These are phyloP conservation scores for Aspergillus jensenii DNA, from an alignment of 2,329 filamentous ascomycete genomes.

Conservation along the genomic window DNA sequence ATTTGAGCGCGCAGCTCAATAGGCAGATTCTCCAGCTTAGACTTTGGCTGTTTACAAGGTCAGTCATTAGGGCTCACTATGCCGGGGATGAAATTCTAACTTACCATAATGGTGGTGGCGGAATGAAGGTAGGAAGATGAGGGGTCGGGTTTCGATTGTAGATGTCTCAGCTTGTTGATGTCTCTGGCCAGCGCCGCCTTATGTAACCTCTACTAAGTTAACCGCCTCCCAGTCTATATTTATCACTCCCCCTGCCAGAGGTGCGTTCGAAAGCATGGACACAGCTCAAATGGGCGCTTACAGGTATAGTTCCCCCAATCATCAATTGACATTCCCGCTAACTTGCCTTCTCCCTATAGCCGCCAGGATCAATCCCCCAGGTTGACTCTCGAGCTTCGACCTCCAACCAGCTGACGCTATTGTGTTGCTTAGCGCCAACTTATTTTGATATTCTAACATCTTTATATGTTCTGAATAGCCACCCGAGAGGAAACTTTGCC, in stretches of 20 bases:
- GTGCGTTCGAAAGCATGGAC: not conserved
- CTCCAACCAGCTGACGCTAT: too few species aligned
- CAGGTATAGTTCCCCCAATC: rapidly evolving
- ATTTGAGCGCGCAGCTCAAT: not conserved
- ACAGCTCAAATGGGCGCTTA: not conserved
- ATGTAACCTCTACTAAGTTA: not conserved
- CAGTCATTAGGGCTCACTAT: not conserved
- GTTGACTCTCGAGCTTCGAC: not conserved
- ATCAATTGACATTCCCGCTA: not conserved
- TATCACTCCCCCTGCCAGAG: not conserved
- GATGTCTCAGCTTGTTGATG: not conserved
- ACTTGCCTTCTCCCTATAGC: not conserved
- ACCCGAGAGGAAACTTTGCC: not conserved
- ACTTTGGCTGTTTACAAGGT: not conserved
- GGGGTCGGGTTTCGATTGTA: not conserved
- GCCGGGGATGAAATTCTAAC: not conserved
- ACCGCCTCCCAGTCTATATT: not conserved
- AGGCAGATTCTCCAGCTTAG: not conserved
- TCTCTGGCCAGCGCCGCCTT: not conserved
- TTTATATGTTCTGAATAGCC: not conserved
- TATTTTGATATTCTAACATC: not conserved
- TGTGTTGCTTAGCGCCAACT: too few species aligned
- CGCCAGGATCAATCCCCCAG: not conserved
- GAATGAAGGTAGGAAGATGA: not conserved
- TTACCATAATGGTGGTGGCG: not conserved